phyloP scores from a whole-genome alignment of 2,329 filamentous ascomycete species.

The Zymoseptoria brevis region DNA sequence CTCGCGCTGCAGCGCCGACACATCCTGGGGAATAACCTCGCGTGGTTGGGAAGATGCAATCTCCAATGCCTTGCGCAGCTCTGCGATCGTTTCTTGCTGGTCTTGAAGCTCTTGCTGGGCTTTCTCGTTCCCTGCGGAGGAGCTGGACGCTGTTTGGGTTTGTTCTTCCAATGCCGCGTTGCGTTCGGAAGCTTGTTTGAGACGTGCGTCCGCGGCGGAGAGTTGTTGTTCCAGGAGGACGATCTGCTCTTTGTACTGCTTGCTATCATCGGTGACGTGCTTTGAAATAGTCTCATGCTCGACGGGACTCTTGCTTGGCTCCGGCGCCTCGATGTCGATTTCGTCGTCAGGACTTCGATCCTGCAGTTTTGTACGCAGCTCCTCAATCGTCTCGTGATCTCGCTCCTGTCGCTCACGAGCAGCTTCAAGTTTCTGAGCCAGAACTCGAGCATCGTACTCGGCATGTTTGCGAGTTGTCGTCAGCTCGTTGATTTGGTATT shows the following conservation, averaged over 20 bases:
- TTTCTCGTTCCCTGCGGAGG: conserved; percentile 11
- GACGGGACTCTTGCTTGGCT: conserved; percentile 5
- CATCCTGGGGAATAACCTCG: conserved; percentile 31
- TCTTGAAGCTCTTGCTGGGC: conserved; percentile 19
- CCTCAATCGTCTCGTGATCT: conserved; percentile 41
- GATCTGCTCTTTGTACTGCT: conserved; percentile 26
- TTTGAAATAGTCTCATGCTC: conserved; percentile 4
- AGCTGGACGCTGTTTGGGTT: conserved; percentile 9
- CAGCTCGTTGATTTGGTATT: conserved; percentile 45
- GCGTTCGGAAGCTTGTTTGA: conserved; percentile 27
- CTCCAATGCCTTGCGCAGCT: conserved; percentile 26
- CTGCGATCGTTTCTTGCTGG: conserved; percentile 22
- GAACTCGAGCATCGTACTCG: conserved; percentile 41
- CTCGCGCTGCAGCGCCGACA: conserved; percentile 67
- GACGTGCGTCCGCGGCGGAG: conserved; percentile 25
- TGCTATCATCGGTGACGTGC: conserved; percentile 19
- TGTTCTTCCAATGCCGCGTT: conserved; percentile 25
- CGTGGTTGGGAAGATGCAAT: conserved; percentile 10
- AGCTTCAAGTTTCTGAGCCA: conserved; percentile 41
- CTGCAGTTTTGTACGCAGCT: conserved; percentile 39
- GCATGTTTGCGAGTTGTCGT: conserved; percentile 41
- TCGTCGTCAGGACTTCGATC: conserved; percentile 33
- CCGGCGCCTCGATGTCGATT: conserved; percentile 15
- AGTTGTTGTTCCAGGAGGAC: conserved; percentile 27
- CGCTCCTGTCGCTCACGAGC: conserved; percentile 40